phyloP scores from a whole-genome alignment of 148 eudicot species.

The Drosera capensis region DNA sequence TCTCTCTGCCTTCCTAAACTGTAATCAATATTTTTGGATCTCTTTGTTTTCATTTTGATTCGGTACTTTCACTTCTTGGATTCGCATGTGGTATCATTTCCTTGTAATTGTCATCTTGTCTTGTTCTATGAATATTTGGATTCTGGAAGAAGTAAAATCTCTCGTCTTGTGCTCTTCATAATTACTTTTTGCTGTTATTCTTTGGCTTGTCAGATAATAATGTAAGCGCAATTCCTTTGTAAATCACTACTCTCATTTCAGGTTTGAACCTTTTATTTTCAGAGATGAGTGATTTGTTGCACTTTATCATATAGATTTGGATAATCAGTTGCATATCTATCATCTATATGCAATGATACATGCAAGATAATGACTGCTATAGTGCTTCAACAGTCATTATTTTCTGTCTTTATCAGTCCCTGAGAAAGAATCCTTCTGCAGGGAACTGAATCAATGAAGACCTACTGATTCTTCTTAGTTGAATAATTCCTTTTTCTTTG shows the following conservation, averaged over 20 bases:
- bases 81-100: no score
- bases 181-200: no score
- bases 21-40: background rate
- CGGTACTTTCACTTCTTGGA: background rate
- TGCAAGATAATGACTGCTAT: background rate
- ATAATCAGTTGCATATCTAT: background rate
- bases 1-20: background rate
- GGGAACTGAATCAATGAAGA: background rate
- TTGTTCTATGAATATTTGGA: no score
- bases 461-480: no score
- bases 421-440: background rate
- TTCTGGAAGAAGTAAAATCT: no score
- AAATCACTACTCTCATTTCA: background rate
- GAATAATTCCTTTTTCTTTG: background rate
- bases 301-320: background rate
- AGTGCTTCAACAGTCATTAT: no score
- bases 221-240: no score
- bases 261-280: background rate
- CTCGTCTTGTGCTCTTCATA: no score
- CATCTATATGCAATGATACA: background rate
- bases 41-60: background rate
- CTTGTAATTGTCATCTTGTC: no score
- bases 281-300: background rate
- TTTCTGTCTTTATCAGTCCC: background rate
- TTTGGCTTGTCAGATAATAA: no score